Percentiles rank a stretch among this genome's conserved stretches.
Evolutionary conservation across 208 protist species (phyloP).

Genomic region (Tritrichomonas foetus): DNA sequence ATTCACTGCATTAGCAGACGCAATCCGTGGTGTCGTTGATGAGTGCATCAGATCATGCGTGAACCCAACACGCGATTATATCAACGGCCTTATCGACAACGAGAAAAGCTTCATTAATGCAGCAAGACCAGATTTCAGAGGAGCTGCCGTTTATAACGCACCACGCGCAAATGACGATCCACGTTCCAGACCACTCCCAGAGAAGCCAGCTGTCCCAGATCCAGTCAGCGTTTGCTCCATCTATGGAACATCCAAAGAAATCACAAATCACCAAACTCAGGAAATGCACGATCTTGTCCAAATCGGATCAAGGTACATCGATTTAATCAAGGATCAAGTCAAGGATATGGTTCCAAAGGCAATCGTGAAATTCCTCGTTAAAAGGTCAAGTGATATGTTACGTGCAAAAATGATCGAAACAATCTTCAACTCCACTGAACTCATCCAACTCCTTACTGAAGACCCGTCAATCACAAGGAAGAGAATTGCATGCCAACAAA

Average conservation of each 20-base stretch:
- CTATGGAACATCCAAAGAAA: neutral
- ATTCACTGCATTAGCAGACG: neutral
- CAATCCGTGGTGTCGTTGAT: neutral
- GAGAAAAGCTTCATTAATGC: conserved; percentile 30
- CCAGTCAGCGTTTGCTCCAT: neutral
- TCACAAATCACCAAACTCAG: neutral
- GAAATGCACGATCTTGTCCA: neutral
- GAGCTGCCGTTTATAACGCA: neutral
- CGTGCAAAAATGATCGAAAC: conserved; percentile 40
- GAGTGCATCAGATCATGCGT: neutral
- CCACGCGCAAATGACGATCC: neutral
- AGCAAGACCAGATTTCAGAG: neutral
- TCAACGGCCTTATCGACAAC: neutral
- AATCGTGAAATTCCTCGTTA: conserved; percentile 61
- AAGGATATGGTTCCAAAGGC: conserved; percentile 59
- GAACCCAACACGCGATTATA: neutral
- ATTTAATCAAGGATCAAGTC: neutral
- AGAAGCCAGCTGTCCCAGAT: conserved; percentile 23
- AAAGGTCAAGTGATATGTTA: neutral
- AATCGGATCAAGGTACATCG: neutral
- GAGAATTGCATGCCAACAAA: conserved; percentile 46
- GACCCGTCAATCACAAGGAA: conserved; percentile 55
- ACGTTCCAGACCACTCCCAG: neutral
- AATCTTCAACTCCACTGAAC: neutral
- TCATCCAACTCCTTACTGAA: conserved; percentile 56